Base-by-base conservation (phyloP, 164 flowering plant species). In the Vitis riparia region DNA sequence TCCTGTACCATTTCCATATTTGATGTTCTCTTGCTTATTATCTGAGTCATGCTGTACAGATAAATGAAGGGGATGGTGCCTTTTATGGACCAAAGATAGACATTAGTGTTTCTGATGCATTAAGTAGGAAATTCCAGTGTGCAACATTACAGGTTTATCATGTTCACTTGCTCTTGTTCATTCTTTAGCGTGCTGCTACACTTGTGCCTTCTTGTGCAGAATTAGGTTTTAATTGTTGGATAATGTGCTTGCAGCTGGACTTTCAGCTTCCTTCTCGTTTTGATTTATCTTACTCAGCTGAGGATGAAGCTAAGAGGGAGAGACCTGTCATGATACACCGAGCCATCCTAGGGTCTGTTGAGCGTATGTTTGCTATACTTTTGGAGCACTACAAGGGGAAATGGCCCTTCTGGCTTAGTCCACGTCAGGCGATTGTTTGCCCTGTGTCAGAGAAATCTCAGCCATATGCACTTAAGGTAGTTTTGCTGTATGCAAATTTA, bases 361-460 rank as follows among this genome's bases (percentile, higher is more conserved):
- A 96, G 76, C 89, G 98, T 3, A 96, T 96, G 98, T 84, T 96
- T 83, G 99, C 98, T 27, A 93, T 92, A 71, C 87, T 96, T 55
- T 78, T 96, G 82, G 99, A 96, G 80, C 98, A 96, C 73, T 93
- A 88, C 69, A 96, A 96, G 77, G 99, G 99, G 23, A 96, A 93
- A 75, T 93, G 98, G 99, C 99, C 99, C 3, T 92, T 96, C 77
- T 96, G 99, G 99, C 93, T 96, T 19, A 96, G 99, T 80, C 99
- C 99, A 29, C 90, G 97, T n/a, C 99, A 96, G 75, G 97, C 97
- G 56, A 92, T 96, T 76, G 94, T 96, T 71, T 93, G 97, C 74
- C 91, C 97, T 53, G 97, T 93, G 51, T 92, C 99, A 15, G 96
- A 88, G 72, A 96, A 89, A 75, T 92, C 97, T 55, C 86, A 78